Percentiles rank a stretch among this genome's conserved stretches.
These are phyloP conservation scores for Pleurotus giganteus DNA, from an alignment of 768 basidiomycete species.

Conservation along the genomic window DNA sequence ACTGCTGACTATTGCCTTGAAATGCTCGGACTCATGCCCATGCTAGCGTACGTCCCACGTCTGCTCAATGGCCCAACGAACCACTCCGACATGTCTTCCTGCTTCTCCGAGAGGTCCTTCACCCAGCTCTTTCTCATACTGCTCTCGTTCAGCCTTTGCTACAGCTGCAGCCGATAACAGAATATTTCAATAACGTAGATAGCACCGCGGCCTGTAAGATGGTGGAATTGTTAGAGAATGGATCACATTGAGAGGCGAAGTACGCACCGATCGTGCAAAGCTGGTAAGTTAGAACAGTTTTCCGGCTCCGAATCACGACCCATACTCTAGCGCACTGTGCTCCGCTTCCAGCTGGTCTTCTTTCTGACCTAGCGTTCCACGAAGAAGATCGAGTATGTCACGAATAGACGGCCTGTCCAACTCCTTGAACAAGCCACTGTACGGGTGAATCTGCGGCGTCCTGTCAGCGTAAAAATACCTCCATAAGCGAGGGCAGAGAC, in stretches of 20 bases:
- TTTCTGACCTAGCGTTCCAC: constrained; percentile 92
- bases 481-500: constrained; percentile 25
- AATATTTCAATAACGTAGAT: constrained; percentile 71
- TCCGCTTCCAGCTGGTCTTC: constrained; percentile 87
- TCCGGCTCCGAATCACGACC: constrained; percentile 88
- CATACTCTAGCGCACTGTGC: constrained; percentile 87
- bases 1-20: constrained; percentile 57
- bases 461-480: not conserved
- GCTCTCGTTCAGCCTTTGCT: constrained; percentile 40
- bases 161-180: constrained; percentile 42
- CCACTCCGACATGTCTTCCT: constrained; percentile 51
- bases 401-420: constrained; percentile 80
- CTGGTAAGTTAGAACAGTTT: constrained; percentile 53
- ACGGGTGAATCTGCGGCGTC: constrained; percentile 69
- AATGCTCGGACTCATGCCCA: constrained; percentile 63
- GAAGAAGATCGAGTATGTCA: constrained; percentile 82
- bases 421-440: constrained; percentile 63
- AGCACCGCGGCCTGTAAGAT: constrained; percentile 73
- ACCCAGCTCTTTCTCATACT: constrained; percentile 61
- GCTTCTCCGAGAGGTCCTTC: constrained; percentile 62
- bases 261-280: constrained; percentile 68
- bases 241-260: not conserved
- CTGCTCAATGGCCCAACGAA: constrained; percentile 16
- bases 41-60: constrained; percentile 29
- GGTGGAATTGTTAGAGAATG: constrained; percentile 56